Percentiles rank a stretch among this genome's conserved stretches.
These are phyloP conservation scores for Magnolia sinica DNA, from an alignment of 164 flowering plant genomes.

Conservation along the genomic window DNA sequence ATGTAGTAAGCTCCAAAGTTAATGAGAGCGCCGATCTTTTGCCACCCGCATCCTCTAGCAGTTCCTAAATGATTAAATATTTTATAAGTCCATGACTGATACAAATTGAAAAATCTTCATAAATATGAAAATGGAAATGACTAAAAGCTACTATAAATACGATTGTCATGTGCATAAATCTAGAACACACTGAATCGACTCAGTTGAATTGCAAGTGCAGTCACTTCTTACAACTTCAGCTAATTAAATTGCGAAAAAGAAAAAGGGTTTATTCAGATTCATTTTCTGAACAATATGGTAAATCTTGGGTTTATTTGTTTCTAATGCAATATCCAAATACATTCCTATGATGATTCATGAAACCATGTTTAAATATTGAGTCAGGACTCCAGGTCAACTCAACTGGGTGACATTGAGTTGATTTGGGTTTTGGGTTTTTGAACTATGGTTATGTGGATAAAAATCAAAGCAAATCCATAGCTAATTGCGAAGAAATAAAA, in stretches of 20 bases:
- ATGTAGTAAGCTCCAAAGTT: conserved; percentile 72
- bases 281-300: no score
- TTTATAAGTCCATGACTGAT: not conserved
- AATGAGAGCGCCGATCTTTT: conserved; percentile 67
- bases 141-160: not conserved
- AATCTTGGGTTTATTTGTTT: no score
- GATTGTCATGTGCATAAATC: not conserved
- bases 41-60: conserved; percentile 91
- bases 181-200: not conserved
- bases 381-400: no score
- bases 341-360: no score
- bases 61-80: conserved; percentile 27
- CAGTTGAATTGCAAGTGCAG: not conserved
- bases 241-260: not conserved
- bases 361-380: no score
- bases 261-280: no score
- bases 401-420: no score
- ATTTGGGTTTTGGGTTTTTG: no score
- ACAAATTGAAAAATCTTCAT: not conserved
- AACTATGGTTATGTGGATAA: no score
- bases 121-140: not conserved
- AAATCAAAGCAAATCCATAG: no score
- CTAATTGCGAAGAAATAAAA: not conserved
- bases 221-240: not conserved
- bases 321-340: no score